Base-by-base conservation (phyloP, 2,329 filamentous ascomycete species). In the Biscogniauxia marginata region DNA sequence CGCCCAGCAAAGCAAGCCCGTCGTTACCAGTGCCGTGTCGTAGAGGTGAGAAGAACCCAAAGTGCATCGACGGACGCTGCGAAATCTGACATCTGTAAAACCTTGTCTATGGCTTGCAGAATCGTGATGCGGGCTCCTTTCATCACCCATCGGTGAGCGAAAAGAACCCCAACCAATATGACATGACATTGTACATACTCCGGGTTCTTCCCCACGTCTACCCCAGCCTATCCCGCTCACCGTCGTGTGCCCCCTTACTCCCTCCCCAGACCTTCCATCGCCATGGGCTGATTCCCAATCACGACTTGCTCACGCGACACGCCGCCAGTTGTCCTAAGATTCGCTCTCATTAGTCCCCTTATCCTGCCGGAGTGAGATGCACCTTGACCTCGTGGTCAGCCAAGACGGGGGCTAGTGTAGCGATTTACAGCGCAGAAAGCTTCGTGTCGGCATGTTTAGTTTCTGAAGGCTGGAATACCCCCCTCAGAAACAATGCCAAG, bases 331-430 rank as follows among this genome's bases (percentile, higher is more conserved):
- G 30, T 39, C 5, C 30, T 39, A 4, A 16, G 30, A n/a, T 39
- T 39, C 30, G 30, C 9, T 39, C 30, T 39, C n/a, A 39, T 39
- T 39, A 39, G 30, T 30, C 6, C 30, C 11, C 30, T 39, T 23
- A 23, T 49, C 54, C n/a, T 11, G 22, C 21, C 49, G 8, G 50
- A 19, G 39, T 51, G 58, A 55, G 54, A 57, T 54, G 55, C 53
- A 19, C 20, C 13, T 52, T 21, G 53, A 46, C 50, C 46, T 52
- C 58, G 55, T 45, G 46, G 46, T 30, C 39, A 63, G 61, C 61
- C 61, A 63, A 63, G 61, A 59, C 61, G 61, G 61, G 61, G 61
- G 53, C 56, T 63, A 61, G 59, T 58, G 61, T 45, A 25, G 54
- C 54, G 51, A 58, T 56, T 54, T 51, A 46, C 55, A 47, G 50